A percentile compares a stretch with the other conserved stretches of the same genome.
Evolutionary conservation across 768 basidiomycete species (phyloP).

Genomic region (Xerocomellus chrysenteron): DNA sequence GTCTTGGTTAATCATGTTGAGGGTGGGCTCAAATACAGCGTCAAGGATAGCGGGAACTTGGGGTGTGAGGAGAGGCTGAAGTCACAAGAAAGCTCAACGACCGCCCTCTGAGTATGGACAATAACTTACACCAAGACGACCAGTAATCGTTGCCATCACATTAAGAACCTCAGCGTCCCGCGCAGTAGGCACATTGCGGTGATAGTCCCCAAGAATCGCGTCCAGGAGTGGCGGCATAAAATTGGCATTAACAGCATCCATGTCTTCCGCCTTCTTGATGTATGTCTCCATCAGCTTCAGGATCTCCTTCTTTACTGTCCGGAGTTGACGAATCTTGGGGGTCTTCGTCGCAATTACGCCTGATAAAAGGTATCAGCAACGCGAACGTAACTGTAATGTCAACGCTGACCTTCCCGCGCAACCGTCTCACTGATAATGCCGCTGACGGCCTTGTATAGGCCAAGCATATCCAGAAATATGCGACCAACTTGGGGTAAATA

Average conservation of each 20-base stretch:
- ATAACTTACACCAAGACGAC: constrained; percentile 76
- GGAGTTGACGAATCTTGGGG: constrained; percentile 88
- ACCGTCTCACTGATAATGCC: constrained; percentile 94
- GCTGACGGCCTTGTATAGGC: constrained; percentile 95
- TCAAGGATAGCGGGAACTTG: constrained; percentile 95
- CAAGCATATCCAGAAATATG: constrained; percentile 97
- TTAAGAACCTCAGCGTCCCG: constrained; percentile 97
- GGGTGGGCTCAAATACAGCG: constrained; percentile 94
- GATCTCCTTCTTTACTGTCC: constrained; percentile 99
- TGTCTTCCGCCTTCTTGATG: constrained; percentile 94
- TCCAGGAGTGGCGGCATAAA: constrained; percentile 95
- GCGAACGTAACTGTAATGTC: not conserved
- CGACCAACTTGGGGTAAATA: constrained; percentile 96
- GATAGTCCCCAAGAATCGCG: constrained; percentile 97
- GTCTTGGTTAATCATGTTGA: constrained; percentile 99
- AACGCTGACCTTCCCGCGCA: constrained; percentile 68
- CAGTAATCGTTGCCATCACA: constrained; percentile 93
- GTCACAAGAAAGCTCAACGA: constrained; percentile 9
- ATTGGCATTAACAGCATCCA: constrained; percentile 87
- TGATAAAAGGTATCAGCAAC: constrained; percentile 31
- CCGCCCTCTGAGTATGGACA: not conserved
- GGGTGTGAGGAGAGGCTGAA: constrained; percentile 78
- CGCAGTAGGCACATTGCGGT: constrained; percentile 87
- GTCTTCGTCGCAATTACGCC: constrained; percentile 93
- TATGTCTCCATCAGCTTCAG: constrained; percentile 97